Conservation (phyloP, 139 green algal species). For the Chlorella sp. region DNA sequence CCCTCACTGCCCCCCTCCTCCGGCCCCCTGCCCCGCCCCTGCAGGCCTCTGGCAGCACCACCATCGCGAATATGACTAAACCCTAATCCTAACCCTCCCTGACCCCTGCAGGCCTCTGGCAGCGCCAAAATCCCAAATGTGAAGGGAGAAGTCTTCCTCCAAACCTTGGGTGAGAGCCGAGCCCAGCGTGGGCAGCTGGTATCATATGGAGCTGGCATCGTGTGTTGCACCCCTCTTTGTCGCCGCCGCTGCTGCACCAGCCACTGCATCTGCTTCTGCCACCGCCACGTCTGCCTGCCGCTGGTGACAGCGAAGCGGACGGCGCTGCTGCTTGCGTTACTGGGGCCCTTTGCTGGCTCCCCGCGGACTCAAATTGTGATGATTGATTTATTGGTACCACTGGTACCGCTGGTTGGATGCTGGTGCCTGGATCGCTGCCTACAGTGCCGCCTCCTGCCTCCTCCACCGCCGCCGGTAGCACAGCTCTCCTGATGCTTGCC, state of each 20-base stretch:
- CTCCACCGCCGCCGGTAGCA: no score
- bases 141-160: conserved; percentile 36
- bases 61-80: conserved; percentile 22
- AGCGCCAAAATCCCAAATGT: conserved; percentile 28
- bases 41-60: neutral
- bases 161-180: conserved; percentile 25
- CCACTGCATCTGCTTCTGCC: neutral
- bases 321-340: no score
- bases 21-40: neutral
- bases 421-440: no score
- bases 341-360: no score
- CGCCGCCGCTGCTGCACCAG: neutral
- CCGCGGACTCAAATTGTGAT: no score
- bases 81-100: no score
- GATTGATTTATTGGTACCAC: no score
- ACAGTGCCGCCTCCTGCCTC: no score
- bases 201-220: no score
- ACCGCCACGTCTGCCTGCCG: neutral
- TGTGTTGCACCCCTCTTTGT: neutral
- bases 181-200: neutral
- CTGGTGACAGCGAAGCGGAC: neutral
- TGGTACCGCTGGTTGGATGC: no score
- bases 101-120: neutral
- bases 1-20: neutral
- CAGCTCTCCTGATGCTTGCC: no score